Evolutionary conservation across 2,329 filamentous ascomycete genomes (phyloP).

Genomic region (Seiridium unicorne): DNA sequence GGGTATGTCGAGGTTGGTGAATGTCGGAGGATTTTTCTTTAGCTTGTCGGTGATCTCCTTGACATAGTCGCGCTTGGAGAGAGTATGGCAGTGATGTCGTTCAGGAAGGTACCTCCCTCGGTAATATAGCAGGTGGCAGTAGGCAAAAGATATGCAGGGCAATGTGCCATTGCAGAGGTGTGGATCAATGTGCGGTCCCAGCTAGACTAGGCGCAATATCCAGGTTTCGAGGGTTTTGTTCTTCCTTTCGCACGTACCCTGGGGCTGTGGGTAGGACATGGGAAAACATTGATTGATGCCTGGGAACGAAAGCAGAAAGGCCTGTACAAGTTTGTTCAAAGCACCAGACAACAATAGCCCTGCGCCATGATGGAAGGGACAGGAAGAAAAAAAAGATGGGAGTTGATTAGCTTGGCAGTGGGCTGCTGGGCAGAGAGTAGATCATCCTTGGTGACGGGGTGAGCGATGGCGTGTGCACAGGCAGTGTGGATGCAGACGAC

Average conservation of each 20-base stretch:
- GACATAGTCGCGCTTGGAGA: neutral
- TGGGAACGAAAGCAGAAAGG: neutral
- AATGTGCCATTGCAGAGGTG: conserved; percentile 2
- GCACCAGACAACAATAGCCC: neutral
- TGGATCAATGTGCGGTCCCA: conserved; percentile 2
- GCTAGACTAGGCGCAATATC: conserved; percentile 5
- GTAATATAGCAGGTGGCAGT: conserved; percentile 2
- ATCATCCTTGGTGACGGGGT: conserved; percentile 6
- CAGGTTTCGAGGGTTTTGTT: conserved; percentile 4
- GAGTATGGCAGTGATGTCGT: neutral
- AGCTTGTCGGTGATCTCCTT: conserved; percentile 4
- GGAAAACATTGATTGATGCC: conserved; percentile 3
- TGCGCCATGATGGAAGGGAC: neutral
- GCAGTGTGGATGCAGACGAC: conserved; percentile 1
- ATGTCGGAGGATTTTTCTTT: conserved; percentile 1
- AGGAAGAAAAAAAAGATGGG: neutral
- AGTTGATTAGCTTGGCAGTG: neutral
- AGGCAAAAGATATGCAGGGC: neutral
- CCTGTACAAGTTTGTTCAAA: neutral
- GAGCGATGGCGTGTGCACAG: conserved; percentile 9
- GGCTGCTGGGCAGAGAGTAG: neutral
- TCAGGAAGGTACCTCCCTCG: neutral
- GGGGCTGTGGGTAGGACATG: conserved; percentile 8
- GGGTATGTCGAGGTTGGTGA: neutral
- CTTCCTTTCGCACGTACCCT: conserved; percentile 9